Percentiles rank a stretch among this genome's conserved stretches.
Conservation (phyloP, 805 yeast genomes). For the Sugiyamaella mastotermitis region DNA sequence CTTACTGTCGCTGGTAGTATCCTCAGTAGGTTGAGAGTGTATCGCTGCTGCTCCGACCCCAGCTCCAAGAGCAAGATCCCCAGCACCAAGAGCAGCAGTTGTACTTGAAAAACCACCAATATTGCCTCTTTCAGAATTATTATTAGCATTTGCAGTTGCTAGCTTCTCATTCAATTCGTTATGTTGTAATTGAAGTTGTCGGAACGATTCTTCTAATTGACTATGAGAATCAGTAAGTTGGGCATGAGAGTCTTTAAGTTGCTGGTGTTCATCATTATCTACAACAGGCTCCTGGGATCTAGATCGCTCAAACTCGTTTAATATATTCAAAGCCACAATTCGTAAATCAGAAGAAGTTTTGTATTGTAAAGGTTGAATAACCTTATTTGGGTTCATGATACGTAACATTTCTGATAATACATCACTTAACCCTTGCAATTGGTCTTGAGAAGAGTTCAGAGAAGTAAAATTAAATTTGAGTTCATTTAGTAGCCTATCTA, state of each 20-base stretch:
- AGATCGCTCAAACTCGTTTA: not conserved
- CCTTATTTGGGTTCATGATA: constrained; percentile 4
- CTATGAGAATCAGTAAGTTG: not conserved
- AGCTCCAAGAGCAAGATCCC: no score
- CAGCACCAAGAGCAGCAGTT: not conserved
- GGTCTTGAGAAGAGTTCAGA: not conserved
- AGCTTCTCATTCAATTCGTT: not conserved
- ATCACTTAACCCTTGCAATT: not conserved
- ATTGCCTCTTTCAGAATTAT: no score
- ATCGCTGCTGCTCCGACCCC: no score
- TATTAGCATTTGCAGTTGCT: not conserved
- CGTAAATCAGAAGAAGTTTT: constrained; percentile 1
- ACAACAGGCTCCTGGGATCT: no score
- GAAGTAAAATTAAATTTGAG: not conserved
- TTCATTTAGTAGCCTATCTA: constrained; percentile 1
- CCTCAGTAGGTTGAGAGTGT: no score
- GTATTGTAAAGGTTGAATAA: constrained; percentile 2
- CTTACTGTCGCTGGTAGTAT: constrained; percentile 4
- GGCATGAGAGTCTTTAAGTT: not conserved
- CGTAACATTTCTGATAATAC: constrained; percentile 2
- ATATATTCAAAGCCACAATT: not conserved
- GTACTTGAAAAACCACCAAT: not conserved
- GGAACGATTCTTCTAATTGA: not conserved
- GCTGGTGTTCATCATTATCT: not conserved
- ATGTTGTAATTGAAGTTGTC: not conserved